Evolutionary conservation across 2,329 filamentous ascomycete species (phyloP).

Genomic region (Fusarium metavorans): DNA sequence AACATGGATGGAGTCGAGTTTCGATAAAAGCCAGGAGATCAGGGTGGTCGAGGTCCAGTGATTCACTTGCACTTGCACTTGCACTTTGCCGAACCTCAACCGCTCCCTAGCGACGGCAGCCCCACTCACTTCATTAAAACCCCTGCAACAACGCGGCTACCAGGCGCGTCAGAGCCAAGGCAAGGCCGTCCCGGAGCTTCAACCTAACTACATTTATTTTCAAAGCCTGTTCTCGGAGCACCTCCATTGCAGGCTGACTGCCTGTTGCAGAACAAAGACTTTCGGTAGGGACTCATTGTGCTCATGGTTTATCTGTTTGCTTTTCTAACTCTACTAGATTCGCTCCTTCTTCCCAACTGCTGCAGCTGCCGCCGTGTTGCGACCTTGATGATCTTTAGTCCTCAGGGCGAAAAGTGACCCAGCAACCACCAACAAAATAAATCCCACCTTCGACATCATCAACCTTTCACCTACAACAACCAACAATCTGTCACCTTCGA

Average conservation of each 20-base stretch:
- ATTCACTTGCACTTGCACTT: not conserved
- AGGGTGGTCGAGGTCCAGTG: not conserved
- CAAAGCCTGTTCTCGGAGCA: slow-evolving; percentile 21
- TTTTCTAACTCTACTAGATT: not conserved
- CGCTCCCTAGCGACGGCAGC: slow-evolving; percentile 21
- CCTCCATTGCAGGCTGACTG: slow-evolving; percentile 23
- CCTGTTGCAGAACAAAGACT: slow-evolving; percentile 17
- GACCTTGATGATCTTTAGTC: slow-evolving; percentile 12
- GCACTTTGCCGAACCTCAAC: slow-evolving; percentile 9
- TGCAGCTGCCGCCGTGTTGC: not conserved
- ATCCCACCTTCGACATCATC: slow-evolving; percentile 8
- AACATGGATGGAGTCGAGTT: not conserved
- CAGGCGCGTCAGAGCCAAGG: slow-evolving; percentile 31
- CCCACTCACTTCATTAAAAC: slow-evolving; percentile 41
- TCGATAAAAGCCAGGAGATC: not conserved
- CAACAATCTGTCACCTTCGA: not conserved
- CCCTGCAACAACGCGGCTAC: slow-evolving; percentile 43
- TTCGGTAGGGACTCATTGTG: slow-evolving; percentile 1
- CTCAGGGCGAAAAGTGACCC: slow-evolving; percentile 23
- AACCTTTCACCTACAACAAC: not conserved
- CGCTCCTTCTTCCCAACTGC: not conserved
- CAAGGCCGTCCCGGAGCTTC: slow-evolving; percentile 15
- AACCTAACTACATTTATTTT: slow-evolving; percentile 28
- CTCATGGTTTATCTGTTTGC: not conserved
- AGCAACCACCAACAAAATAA: slow-evolving; percentile 25